phyloP scores from a whole-genome alignment of 1,139 yeast genomes.

The Nadsonia commutata region DNA sequence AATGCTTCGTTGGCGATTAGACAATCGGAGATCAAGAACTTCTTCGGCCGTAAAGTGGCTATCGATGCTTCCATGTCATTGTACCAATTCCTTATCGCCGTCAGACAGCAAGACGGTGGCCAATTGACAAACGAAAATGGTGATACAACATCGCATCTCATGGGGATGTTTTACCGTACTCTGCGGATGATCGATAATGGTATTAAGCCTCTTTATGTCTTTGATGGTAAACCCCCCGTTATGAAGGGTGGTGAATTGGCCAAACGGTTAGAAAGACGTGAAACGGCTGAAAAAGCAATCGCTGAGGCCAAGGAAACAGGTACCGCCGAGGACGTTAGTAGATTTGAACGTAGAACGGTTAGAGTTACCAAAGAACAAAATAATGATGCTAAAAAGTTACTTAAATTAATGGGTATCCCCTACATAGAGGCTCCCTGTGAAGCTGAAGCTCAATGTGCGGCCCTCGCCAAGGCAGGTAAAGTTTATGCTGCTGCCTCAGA shows the following conservation, averaged over 20 bases:
- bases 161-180: slow-evolving; percentile 93
- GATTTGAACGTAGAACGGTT: slow-evolving; percentile 77
- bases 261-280: slow-evolving; percentile 66
- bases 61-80: slow-evolving; percentile 79
- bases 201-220: slow-evolving; percentile 88
- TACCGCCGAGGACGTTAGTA: slow-evolving; percentile 57
- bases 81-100: slow-evolving; percentile 89
- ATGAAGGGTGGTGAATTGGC: slow-evolving; percentile 87
- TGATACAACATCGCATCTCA: slow-evolving; percentile 82
- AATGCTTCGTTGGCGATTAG: slow-evolving; percentile 76
- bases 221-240: slow-evolving; percentile 92
- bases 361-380: slow-evolving; percentile 80
- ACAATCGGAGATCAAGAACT: slow-evolving; percentile 65
- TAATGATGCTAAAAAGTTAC: slow-evolving; percentile 74
- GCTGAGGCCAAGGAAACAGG: slow-evolving; percentile 70
- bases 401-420: slow-evolving; percentile 89
- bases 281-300: slow-evolving; percentile 65
- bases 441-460: slow-evolving; percentile 98
- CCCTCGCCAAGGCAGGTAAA: slow-evolving; percentile 62
- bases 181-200: slow-evolving; percentile 80
- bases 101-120: slow-evolving; percentile 92
- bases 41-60: slow-evolving; percentile 91
- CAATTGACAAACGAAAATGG: slow-evolving; percentile 80
- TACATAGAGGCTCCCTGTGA: slow-evolving; percentile 90
- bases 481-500: slow-evolving; percentile 97